phyloP scores from a whole-genome alignment of 805 yeast species.

The Wickerhamiella azyma region DNA sequence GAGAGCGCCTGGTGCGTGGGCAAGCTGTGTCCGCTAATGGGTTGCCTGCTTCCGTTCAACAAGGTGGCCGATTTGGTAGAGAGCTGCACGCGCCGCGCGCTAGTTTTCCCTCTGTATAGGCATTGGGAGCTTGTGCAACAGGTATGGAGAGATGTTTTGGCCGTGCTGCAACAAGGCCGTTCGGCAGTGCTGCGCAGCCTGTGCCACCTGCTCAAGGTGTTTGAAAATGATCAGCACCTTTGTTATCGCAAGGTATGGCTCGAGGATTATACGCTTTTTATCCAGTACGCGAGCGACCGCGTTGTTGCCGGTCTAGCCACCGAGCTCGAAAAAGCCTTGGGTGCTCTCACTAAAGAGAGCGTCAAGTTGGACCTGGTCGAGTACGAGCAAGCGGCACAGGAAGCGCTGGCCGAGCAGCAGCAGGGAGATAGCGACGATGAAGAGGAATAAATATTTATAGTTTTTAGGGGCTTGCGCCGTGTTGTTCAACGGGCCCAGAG shows the following conservation, averaged over 20 bases:
- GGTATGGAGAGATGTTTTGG: conserved; percentile 67
- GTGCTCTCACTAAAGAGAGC: conserved; percentile 5
- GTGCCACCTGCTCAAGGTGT: conserved; percentile 51
- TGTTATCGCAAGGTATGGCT: conserved; percentile 17
- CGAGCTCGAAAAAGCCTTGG: conserved; percentile 14
- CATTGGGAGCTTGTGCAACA: conserved; percentile 43
- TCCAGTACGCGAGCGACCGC: conserved; percentile 17
- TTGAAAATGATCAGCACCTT: conserved; percentile 31
- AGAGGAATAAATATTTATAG: neutral
- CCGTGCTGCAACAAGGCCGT: conserved; percentile 53
- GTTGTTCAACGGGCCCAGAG: too few species aligned
- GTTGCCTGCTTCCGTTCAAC: conserved; percentile 34
- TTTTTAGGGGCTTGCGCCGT: neutral
- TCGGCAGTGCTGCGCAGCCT: conserved; percentile 46
- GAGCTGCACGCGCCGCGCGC: conserved; percentile 56
- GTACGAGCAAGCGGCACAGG: conserved; percentile 10
- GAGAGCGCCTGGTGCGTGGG: conserved; percentile 96
- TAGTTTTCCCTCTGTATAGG: conserved; percentile 70
- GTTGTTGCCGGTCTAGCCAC: conserved; percentile 13
- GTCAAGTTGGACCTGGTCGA: conserved; percentile 10
- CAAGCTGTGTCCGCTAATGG: conserved; percentile 62
- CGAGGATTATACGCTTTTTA: conserved; percentile 20
- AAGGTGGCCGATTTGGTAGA: conserved; percentile 41
- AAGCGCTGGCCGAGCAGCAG: conserved; percentile 2
- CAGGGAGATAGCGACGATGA: conserved; percentile 11